Base-by-base conservation (phyloP, 1,284 basidiomycete species). In the Tilletia horrida region DNA sequence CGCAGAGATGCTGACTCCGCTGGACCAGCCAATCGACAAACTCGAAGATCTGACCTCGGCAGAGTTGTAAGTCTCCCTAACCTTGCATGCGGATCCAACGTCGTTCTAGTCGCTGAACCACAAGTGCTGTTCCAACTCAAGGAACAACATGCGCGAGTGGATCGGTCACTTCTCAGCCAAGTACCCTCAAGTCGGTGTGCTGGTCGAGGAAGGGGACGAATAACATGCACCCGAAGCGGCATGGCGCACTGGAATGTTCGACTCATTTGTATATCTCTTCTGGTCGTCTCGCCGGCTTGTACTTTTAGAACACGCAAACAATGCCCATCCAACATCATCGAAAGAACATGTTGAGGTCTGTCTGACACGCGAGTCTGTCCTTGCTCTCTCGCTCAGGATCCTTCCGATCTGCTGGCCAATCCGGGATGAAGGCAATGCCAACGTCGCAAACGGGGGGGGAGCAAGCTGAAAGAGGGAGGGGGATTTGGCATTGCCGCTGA, bases 1-100 rank as follows among this genome's bases (percentile, higher is more conserved):
- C 8, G 4, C 70, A 93, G 93, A 93, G 50, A 93, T 95, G 90
- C 85, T 96, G 70, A 94, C 91, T 0, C 87, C 90, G 0, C 82
- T 93, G 14, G 91, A 94, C 82, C 86, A 92, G 83, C 91, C 91
- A 2, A 84, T 95, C 35, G 93, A 96, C 83, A 88, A 88, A 73
- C 86, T 96, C 7, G 83, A 86, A 1, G 91, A 94, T 78, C 85
- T 96, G 45, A 88, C 86, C 18, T 83, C 84, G 0, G 88, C 90
- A 61, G 93, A 97, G 83, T 88, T 92, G 93, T 95, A 81, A 79
- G 91, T 86, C 13, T 35, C n/a, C 44, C 31, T 23, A 11, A 14
- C 47, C 63, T 65, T 65, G 9, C 1, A 3, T n/a, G n/a, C 45
- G 6, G 9, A 1, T 23, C 18, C 29, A 6, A 29, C 27, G 23